Evolutionary conservation across 129 eudicot genomes (phyloP).

Genomic region (Flaveria robusta): DNA sequence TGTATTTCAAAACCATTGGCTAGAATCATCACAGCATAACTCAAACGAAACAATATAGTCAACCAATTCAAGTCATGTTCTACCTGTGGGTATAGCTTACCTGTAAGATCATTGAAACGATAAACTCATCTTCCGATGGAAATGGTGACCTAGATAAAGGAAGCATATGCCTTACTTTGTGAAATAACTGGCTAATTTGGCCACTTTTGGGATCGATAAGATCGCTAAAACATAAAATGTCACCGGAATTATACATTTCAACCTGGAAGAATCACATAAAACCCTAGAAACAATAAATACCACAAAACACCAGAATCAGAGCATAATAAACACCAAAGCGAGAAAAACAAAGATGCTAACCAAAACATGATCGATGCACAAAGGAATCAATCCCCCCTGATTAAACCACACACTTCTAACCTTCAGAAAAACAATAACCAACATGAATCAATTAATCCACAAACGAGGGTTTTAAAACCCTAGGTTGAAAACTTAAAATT

Average conservation of each 20-base stretch:
- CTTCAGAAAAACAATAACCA: slow-evolving; percentile 16
- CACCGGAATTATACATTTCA: slow-evolving; percentile 79
- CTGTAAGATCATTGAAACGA: slow-evolving; percentile 52
- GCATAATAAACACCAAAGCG: background rate
- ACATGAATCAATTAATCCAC: background rate
- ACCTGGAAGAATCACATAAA: slow-evolving; percentile 38
- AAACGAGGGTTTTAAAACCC: slow-evolving; percentile 2
- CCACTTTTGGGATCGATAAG: slow-evolving; percentile 56
- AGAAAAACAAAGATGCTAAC: slow-evolving; percentile 36
- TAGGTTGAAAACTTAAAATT: slow-evolving; percentile 11
- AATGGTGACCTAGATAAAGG: slow-evolving; percentile 35
- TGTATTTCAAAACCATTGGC: slow-evolving; percentile 12
- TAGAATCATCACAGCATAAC: slow-evolving; percentile 6
- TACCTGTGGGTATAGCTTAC: slow-evolving; percentile 21
- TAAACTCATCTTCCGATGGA: slow-evolving; percentile 49
- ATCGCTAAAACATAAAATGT: slow-evolving; percentile 39
- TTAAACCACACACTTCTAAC: slow-evolving; percentile 66
- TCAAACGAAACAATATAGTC: background rate
- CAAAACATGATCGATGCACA: slow-evolving; percentile 76
- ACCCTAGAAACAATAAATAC: slow-evolving; percentile 4
- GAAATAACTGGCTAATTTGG: slow-evolving; percentile 46
- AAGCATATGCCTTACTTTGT: slow-evolving; percentile 43
- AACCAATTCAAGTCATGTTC: slow-evolving; percentile 3
- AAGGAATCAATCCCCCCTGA: slow-evolving; percentile 66
- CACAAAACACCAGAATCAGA: background rate